Percentiles rank a stretch among this genome's conserved stretches.
Evolutionary conservation across 306 rosid genomes (phyloP).

Genomic region (Carpinus fangiana): DNA sequence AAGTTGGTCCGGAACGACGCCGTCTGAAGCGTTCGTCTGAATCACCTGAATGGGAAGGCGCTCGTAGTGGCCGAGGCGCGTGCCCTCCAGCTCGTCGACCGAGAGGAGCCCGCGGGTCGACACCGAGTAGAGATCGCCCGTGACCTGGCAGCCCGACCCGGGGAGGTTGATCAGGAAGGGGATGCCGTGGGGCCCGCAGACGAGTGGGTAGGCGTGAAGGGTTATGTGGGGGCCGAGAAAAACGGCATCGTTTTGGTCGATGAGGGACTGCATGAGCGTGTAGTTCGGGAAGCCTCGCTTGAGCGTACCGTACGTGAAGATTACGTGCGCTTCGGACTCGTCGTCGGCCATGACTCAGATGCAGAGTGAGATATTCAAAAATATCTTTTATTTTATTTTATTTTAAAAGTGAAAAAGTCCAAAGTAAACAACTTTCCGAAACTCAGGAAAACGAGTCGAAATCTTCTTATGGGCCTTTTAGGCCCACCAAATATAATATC

Average conservation of each 20-base stretch:
- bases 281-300: constrained; percentile 63
- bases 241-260: constrained; percentile 50
- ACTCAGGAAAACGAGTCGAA: too few species aligned
- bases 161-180: constrained; percentile 66
- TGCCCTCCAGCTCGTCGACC: constrained; percentile 60
- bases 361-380: neutral
- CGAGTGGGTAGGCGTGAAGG: constrained; percentile 40
- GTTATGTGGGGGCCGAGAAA: constrained; percentile 37
- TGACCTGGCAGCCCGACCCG: constrained; percentile 46
- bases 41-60: constrained; percentile 42
- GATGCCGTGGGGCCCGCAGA: constrained; percentile 63
- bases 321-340: constrained; percentile 21
- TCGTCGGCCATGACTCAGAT: constrained; percentile 1
- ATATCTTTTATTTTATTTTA: too few species aligned
- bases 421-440: too few species aligned
- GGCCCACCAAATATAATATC: too few species aligned
- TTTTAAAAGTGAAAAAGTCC: too few species aligned
- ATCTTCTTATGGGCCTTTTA: too few species aligned
- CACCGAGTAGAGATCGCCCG: constrained; percentile 64
- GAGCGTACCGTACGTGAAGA: constrained; percentile 69
- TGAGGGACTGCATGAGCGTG: constrained; percentile 36
- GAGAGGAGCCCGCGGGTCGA: constrained; percentile 41
- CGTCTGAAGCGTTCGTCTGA: neutral
- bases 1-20: neutral
- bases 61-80: constrained; percentile 48